Evolutionary conservation across 2,329 filamentous ascomycete species (phyloP), one percentile per base, ranked within the genome.

Genomic region (Rasamsonia emersonii): DNA sequence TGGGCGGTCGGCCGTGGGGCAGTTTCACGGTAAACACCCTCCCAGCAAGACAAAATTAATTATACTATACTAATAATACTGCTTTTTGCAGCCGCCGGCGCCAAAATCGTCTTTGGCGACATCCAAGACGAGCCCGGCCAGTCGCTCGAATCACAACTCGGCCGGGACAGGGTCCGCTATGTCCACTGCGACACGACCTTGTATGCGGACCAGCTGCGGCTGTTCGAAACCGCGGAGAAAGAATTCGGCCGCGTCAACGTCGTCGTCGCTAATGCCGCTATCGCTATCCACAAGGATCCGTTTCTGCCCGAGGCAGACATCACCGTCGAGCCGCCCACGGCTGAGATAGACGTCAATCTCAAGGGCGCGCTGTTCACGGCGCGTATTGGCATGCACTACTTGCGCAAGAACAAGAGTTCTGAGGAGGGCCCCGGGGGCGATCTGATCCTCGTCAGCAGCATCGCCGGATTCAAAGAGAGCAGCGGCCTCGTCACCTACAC

Each of bases 211-310:
- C 19, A 38, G 37, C 26, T 42, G 23, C 27, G 35, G 14, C 24
- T 50, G 3, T 51, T 50, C 33, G 35, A 41, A 28, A 32, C 32
- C 2, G 43, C 42, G 1, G 38, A 37, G 24, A 39, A 39, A 1
- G 32, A 21, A 19, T 41, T 47, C n/a, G 42, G 44, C 11, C 35
- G 33, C 8, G 43, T 50, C 3, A 42, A 47, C n/a, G 42, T 49
- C 8, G 49, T 50, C 25, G 40, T 49, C 14, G 49, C 42, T 9
- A 45, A 50, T 29, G 46, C 47, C 3, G 46, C 41, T 4, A 38
- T 46, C 9, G 36, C 27, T 3, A 39, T 39, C 5, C 38, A 38
- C 15, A 36, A 39, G 17, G 42, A 47, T 27, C 33, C 35, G 2
- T 47, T 46, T n/a, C 33, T 40, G 7, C 32, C 40, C 1, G 26